Percentiles rank a stretch among this genome's conserved stretches.
These are phyloP conservation scores for Fragaria vesca DNA, from an alignment of 306 rosid genomes.

Conservation along the genomic window DNA sequence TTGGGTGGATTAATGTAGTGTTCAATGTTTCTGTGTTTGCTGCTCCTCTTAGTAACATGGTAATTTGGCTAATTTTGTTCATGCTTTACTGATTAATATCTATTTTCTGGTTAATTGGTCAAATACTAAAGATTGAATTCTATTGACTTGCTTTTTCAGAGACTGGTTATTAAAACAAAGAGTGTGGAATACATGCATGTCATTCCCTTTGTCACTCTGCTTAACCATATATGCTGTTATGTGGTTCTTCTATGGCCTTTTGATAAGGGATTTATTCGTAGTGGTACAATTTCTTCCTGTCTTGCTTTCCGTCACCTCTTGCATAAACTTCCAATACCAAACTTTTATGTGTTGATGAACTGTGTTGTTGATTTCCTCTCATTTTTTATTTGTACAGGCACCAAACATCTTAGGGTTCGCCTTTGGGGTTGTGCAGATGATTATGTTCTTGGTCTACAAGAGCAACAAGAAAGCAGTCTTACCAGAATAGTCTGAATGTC, in stretches of 20 bases:
- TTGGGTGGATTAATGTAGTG: constrained; percentile 37
- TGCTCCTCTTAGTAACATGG: constrained; percentile 50
- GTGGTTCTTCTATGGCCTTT: constrained; percentile 45
- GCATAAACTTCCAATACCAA: neutral
- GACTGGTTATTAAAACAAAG: constrained; percentile 15
- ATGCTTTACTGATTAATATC: neutral
- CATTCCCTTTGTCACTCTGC: constrained; percentile 34
- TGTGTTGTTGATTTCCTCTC: neutral
- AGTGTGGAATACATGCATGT: constrained; percentile 50
- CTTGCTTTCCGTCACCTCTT: neutral
- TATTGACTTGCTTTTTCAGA: neutral
- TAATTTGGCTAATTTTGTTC: neutral
- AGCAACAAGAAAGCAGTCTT: constrained; percentile 3
- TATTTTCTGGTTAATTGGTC: neutral
- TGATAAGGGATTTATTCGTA: constrained; percentile 31
- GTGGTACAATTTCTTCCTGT: constrained; percentile 23
- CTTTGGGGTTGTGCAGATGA: constrained; percentile 40
- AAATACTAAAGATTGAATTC: neutral
- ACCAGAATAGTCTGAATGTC: constrained; percentile 21
- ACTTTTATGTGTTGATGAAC: neutral
- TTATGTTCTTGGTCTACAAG: constrained; percentile 30
- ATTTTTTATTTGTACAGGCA: constrained; percentile 9
- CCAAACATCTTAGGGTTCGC: constrained; percentile 40
- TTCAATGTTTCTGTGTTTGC: constrained; percentile 41
- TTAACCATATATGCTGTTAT: constrained; percentile 29